Evolutionary conservation across 179 eudicot genomes (phyloP), one percentile per base, ranked within the genome.

Genomic region (Spergularia azorica): DNA sequence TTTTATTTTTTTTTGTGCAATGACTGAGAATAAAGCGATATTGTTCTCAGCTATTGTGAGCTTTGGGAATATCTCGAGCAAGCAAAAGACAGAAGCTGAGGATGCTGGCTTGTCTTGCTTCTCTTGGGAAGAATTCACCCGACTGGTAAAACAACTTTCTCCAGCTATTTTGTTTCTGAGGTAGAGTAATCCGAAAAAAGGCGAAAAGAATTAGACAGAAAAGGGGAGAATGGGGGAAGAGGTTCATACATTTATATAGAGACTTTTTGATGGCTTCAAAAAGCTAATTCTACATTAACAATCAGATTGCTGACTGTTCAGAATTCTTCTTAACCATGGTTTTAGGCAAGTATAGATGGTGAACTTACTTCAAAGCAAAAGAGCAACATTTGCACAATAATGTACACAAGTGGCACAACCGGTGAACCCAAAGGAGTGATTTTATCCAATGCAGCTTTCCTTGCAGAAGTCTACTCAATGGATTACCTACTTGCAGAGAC

Each of bases 381-480:
- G 73, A 79, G 87, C 11, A 90, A 87, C 76, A 81, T 85, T 50
- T 88, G 93, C 83, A 92, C 98, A 15, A 90, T 95, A 66, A 95
- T 95, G 98, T 95, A 95, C 77, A 95, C 98, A 18, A 95, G 98
- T 78, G 96, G 98, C 68, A 95, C 98, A 7, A 95, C 96, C 0
- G 97, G 98, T 67, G 99, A 93, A 70, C 98, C 98, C 36, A 96
- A 96, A 71, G 98, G 99, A 32, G 99, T 96, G 79, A 87, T 96
- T 80, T 82, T 96, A 67, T 76, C 79, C 26, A 95, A 94, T 70
- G 84, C 79, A 69, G 91, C 94, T 70, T 85, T 94, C 75, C 75
- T 88, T 78, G 85, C 90, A 17, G 89, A 86, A 84, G 97, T 96
- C 57, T 80, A 81, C 67, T 84, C 97, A 13, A 79, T 85, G 66